phyloP scores from a whole-genome alignment of 2,329 filamentous ascomycete species.

The Cordyceps militaris region DNA sequence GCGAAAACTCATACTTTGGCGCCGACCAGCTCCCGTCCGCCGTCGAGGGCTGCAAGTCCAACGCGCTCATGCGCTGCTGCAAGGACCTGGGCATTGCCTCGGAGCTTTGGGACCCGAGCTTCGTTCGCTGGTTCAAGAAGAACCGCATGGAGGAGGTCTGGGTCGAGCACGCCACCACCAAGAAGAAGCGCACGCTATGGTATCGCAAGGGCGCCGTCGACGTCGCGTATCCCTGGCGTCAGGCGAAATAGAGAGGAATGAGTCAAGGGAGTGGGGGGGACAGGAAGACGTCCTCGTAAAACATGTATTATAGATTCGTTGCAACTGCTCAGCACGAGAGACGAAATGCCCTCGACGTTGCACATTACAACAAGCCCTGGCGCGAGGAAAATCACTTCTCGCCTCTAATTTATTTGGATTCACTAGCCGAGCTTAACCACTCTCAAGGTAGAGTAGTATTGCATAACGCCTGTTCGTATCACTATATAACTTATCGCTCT shows the following conservation, averaged over 20 bases:
- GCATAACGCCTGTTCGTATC: not conserved
- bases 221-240: conserved; percentile 55
- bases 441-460: not conserved
- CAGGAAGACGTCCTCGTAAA: not conserved
- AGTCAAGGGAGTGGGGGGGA: too few relatives aligned
- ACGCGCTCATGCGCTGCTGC: conserved; percentile 95
- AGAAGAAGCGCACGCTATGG: conserved; percentile 87
- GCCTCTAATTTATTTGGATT: too few relatives aligned
- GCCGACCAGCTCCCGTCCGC: conserved; percentile 87
- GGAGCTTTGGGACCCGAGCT: conserved; percentile 94
- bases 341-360: conserved; percentile 5
- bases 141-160: conserved; percentile 71
- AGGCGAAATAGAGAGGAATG: conserved; percentile 15
- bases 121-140: conserved; percentile 75
- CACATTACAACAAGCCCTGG: conserved; percentile 5
- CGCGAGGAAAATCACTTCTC: too few relatives aligned
- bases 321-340: not conserved
- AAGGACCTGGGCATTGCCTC: conserved; percentile 93
- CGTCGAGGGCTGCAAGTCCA: conserved; percentile 95
- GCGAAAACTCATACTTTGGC: conserved; percentile 90
- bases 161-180: conserved; percentile 80
- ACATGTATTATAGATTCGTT: not conserved
- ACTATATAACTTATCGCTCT: not conserved
- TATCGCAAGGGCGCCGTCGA: conserved; percentile 71
- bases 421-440: not conserved